Evolutionary conservation across 352 stramenopile genomes (phyloP), one percentile per base, ranked within the genome.

Genomic region (Phytophthora macrochlamydospora): DNA sequence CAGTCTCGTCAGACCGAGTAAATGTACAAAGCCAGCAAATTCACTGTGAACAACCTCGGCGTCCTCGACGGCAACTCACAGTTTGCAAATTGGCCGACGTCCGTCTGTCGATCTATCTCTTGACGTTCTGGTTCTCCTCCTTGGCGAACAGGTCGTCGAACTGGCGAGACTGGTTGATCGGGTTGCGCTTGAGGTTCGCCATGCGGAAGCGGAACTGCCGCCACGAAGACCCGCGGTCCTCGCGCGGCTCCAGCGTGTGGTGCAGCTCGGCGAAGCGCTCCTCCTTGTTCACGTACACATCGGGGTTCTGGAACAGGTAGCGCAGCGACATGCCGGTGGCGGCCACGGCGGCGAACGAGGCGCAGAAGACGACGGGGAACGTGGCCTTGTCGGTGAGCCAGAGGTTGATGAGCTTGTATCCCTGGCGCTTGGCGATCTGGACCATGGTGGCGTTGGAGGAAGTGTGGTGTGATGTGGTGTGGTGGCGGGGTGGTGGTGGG

Each of bases 101-200:
- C 43, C 29, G 30, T 52, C 30, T 18, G 35, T 35, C 35, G 12
- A 1, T 14, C 28, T 83, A 88, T 83, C 79, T 80, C 60, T 79
- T 75, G 56, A 87, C 62, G 38, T 32, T 32, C 76, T 88, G 45
- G 76, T 90, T 90, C 65, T 87, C 75, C 5, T 75, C 53, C 59
- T 83, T 84, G 37, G 72, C 73, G 60, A 83, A 88, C 9, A 88
- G 57, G 12, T 77, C 58, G 65, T 90, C 79, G 65, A 84, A 88
- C 59, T 83, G 75, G 31, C 71, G 76, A n/a, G 79, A 90, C 76
- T 90, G 79, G 75, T 90, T 90, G 68, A 90, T 90, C 45, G 76
- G 78, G 69, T 90, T 90, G 68, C 79, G 77, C 59, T 79, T 53
- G 29, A 88, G 69, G 63, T 88, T 90, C 30, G 81, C 81, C 64